A percentile compares a stretch with the other conserved stretches of the same genome.
These are phyloP conservation scores for Lactarius hengduanensis DNA, from an alignment of 768 basidiomycete genomes.

Conservation along the genomic window DNA sequence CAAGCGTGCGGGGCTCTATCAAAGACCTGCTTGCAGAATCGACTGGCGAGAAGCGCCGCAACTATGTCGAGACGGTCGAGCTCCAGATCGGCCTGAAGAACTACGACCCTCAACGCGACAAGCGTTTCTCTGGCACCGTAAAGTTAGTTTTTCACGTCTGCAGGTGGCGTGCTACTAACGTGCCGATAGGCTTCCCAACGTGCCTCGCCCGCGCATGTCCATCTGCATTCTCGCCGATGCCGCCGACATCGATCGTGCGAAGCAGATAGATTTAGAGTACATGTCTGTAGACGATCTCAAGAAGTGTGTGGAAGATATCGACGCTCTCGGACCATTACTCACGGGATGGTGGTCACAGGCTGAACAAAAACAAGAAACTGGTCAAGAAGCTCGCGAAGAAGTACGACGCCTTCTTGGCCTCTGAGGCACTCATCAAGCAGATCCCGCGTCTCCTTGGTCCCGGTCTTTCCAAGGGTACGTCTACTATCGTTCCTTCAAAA, in stretches of 20 bases:
- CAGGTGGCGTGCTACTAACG: not conserved
- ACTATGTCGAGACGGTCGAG: constrained; percentile 95
- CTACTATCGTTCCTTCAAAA: not conserved
- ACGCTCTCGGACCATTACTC: not conserved
- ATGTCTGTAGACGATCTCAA: constrained; percentile 99
- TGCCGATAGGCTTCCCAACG: constrained; percentile 75
- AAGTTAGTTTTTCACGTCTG: constrained; percentile 55
- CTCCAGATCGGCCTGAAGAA: constrained; percentile 97
- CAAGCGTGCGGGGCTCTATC: constrained; percentile 99
- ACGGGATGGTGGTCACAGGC: constrained; percentile 44
- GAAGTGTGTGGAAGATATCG: constrained; percentile 58
- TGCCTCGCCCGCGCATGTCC: constrained; percentile 98
- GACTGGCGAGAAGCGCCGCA: constrained; percentile 85
- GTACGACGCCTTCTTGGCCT: constrained; percentile 98
- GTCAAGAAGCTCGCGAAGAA: constrained; percentile 99
- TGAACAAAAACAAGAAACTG: constrained; percentile 99
- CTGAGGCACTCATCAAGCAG: constrained; percentile 98
- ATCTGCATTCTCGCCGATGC: constrained; percentile 99
- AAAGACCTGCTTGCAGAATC: constrained; percentile 85
- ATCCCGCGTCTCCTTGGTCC: constrained; percentile 99
- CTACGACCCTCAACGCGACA: constrained; percentile 99
- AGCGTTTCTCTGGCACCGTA: constrained; percentile 99
- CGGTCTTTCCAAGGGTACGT: constrained; percentile 95
- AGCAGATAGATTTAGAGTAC: constrained; percentile 97
- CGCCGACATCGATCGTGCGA: constrained; percentile 96